These are phyloP conservation scores for Eucommia ulmoides DNA, from an alignment of 257 asterid genomes.

Conservation along the genomic window DNA sequence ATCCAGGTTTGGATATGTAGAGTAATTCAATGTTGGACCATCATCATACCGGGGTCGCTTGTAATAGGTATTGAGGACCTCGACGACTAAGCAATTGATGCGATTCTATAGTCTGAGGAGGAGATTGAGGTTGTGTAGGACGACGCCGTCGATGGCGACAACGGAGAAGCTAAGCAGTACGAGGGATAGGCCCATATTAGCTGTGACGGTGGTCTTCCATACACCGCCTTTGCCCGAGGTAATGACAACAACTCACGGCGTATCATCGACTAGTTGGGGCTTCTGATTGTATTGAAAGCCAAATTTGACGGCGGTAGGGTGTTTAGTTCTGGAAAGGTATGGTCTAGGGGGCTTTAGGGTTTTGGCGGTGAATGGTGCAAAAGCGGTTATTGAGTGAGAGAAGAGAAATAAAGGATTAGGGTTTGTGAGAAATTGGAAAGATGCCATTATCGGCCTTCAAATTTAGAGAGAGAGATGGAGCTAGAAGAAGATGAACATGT, in stretches of 20 bases:
- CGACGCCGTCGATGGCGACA: slow-evolving; percentile 93
- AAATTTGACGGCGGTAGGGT: slow-evolving; percentile 25
- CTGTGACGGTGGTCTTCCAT: slow-evolving; percentile 95
- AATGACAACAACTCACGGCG: slow-evolving; percentile 86
- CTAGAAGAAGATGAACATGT: too few relatives aligned
- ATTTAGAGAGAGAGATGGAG: too few relatives aligned
- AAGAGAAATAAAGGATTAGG: slow-evolving; percentile 32
- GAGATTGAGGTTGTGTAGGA: slow-evolving; percentile 91
- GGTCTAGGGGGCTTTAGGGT: slow-evolving; percentile 29
- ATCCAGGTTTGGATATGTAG: slow-evolving; percentile 89
- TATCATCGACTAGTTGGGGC: slow-evolving; percentile 87
- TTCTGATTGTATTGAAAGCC: slow-evolving; percentile 93
- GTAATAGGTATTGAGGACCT: slow-evolving; percentile 89
- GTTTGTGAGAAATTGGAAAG: slow-evolving; percentile 35
- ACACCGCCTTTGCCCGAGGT: slow-evolving; percentile 98
- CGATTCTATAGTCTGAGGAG: slow-evolving; percentile 89
- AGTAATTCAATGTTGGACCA: slow-evolving; percentile 91
- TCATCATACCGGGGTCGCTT: slow-evolving; percentile 86
- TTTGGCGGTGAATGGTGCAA: slow-evolving; percentile 13
- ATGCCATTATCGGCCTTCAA: too few relatives aligned
- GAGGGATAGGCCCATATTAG: slow-evolving; percentile 84
- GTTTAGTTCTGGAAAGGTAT: too few relatives aligned
- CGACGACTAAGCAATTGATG: slow-evolving; percentile 86
- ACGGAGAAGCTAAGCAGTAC: slow-evolving; percentile 84
- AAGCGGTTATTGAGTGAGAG: slow-evolving; percentile 16